Base-by-base conservation (phyloP, 2,329 filamentous ascomycete genomes). In the Beauveria rudraprayagi region DNA sequence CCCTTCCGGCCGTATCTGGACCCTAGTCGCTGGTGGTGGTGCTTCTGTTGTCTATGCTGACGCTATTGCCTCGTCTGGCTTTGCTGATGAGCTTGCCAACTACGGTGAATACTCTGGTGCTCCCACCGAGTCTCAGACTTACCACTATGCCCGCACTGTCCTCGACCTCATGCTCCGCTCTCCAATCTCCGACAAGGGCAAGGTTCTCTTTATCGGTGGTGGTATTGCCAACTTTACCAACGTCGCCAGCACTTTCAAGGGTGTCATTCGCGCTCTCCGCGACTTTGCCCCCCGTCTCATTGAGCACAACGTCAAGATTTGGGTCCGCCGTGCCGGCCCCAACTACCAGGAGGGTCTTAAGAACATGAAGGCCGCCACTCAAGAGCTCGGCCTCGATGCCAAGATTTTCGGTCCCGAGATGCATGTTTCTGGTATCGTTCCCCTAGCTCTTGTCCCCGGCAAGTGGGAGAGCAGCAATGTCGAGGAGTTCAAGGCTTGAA, bases 191-290 rank as follows among this genome's bases (percentile, higher is more conserved):
- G 84, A 90, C 64, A 88, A 97, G 72, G 94, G 94, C 82, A 99
- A 97, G 86, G 91, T 99, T 59, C 88, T 99, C 67, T 99, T 99
- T 85, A 97, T 99, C 68, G 94, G 94, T 77, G 94, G 94, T 81
- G 94, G 94, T 85, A 99, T 99, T 84, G 94, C 94, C 84, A 99
- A 99, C 89, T 99, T 99, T 83, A 99, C 94, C 83, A 99, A 97
- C 80, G 94, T 99, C 60, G 94, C 94, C 64, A 94, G 90, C 70
- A 99, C 94, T 66, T 99, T 99, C 89, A 99, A 99, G 86, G 94
- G 94, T 82, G 93, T 99, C 77, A 99, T 99, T 76, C 89, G 91
- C 69, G 94, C 94, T 63, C 85, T 99, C 67, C 88, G 93, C 67
- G 94, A 97, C 79, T 92, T 93, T 69, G 85, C 92, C 63, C 86